phyloP scores from a whole-genome alignment of 176 grass and related monocot genomes.

The Oryza glumipatula region DNA sequence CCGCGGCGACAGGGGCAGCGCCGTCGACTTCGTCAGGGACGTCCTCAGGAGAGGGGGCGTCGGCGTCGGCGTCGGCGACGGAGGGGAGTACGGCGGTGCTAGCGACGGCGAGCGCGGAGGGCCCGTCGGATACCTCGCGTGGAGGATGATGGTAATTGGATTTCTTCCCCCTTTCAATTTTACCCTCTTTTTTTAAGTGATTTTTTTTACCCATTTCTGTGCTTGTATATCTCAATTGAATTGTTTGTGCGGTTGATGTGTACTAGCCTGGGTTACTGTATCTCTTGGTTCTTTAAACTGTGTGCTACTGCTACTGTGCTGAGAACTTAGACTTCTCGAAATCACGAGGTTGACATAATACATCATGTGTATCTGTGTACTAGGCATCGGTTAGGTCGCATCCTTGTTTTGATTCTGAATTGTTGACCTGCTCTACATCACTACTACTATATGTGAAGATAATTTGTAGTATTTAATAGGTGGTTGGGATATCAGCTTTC shows the following conservation, averaged over 20 bases:
- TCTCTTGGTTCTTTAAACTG: not conserved
- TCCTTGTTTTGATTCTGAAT: constrained; percentile 15
- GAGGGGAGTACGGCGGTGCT: constrained; percentile 42
- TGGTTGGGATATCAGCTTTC: constrained; percentile 19
- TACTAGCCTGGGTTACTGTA: not conserved
- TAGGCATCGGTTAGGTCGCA: not conserved
- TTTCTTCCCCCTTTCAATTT: not conserved
- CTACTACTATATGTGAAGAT: not conserved
- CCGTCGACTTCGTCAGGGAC: constrained; percentile 87
- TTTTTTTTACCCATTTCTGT: not conserved
- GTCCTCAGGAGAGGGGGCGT: constrained; percentile 73
- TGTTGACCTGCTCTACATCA: not conserved
- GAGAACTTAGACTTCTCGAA: not conserved
- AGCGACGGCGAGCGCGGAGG: constrained; percentile 58
- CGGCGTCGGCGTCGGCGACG: constrained; percentile 48
- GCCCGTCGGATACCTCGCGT: constrained; percentile 80
- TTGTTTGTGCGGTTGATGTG: not conserved
- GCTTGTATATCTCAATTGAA: not conserved
- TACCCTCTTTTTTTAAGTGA: not conserved
- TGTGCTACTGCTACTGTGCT: not conserved
- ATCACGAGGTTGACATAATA: not conserved
- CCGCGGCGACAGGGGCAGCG: constrained; percentile 60
- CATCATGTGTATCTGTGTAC: not conserved
- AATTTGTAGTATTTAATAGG: not conserved
- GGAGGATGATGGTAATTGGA: constrained; percentile 92